Conservation (phyloP, 2,329 filamentous ascomycete genomes). For the Drechslera avenae region DNA sequence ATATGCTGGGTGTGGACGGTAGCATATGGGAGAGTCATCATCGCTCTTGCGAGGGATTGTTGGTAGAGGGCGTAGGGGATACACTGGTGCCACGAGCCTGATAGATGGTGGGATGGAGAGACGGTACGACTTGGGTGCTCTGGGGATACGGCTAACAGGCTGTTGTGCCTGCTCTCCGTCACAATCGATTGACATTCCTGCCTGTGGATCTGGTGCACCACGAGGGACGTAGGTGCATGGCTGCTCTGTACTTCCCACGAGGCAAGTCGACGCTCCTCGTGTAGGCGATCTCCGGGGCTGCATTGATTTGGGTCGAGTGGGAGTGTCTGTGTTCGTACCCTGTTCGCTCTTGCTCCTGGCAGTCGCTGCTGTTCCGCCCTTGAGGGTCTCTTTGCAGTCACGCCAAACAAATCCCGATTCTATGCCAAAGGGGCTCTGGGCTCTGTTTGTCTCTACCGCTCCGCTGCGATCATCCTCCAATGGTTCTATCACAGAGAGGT, state of each 20-base stretch:
- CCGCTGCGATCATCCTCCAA: not conserved
- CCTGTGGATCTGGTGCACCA: constrained; percentile 11
- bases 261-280: not conserved
- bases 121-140: constrained; percentile 18
- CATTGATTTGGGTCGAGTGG: not conserved
- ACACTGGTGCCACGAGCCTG: constrained; percentile 21
- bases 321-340: not conserved
- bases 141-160: constrained; percentile 9
- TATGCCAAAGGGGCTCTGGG: not conserved
- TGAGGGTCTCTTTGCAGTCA: no score
- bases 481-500: constrained; percentile 38
- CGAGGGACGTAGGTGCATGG: constrained; percentile 19
- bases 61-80: constrained; percentile 15
- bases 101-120: constrained; percentile 35
- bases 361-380: not conserved
- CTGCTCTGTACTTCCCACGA: not conserved
- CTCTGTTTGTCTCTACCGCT: not conserved
- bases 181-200: not conserved
- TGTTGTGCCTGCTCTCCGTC: constrained; percentile 2
- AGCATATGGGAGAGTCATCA: constrained; percentile 19
- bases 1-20: constrained; percentile 33
- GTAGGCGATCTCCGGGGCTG: not conserved
- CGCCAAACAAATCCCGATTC: not conserved
- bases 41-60: constrained; percentile 26
- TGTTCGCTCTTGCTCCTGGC: not conserved